Base-by-base conservation (phyloP, 2,329 filamentous ascomycete species). In the Microdochium trichocladiopsis region DNA sequence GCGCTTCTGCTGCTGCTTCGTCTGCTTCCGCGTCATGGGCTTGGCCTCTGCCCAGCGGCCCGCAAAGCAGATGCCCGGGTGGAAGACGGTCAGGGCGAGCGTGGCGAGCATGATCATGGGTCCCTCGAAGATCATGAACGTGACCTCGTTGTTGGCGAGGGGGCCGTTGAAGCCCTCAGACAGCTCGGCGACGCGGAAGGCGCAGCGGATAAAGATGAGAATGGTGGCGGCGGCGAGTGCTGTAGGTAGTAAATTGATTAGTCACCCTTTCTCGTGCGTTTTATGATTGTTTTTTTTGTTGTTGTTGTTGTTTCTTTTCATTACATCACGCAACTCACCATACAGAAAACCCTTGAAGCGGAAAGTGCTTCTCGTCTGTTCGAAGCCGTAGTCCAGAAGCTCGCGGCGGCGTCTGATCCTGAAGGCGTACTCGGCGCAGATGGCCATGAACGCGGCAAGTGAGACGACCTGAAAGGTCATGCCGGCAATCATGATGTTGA, bases 101-200 rank as follows among this genome's bases (percentile, higher is more conserved):
- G 56, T 56, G 0, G 66, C 63, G 2, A 64, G n/a, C 51, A 58
- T 57, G 31, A 71, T 63, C 66, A 69, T 68, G 6, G 61, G 52
- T 9, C 71, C 72, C 61, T 78, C 76, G 9, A 78, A 58, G 1
- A 66, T 64, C 59, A 78, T 75, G 55, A 78, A 78, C 3, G 70
- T 57, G 0, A 60, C 61, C 56, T 79, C 63, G 41, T 78, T 62
- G 49, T 64, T 63, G 52, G 80, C 78, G 48, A 84, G 61, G 8
- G 66, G 56, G 1, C 78, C 77, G 12, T 60, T 58, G 67, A 79
- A 84, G 2, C 82, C 81, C 18, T 78, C 71, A 45, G 71, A 74
- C 51, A 85, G 62, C 65, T 86, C 82, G 2, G 76, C 74, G 22
- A 82, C 77, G 50, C 82, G 74, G 59, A 80, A 86, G 28, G 78